These are phyloP conservation scores for Sisymbrium irio DNA, from an alignment of 345 rosid genomes.

Conservation along the genomic window DNA sequence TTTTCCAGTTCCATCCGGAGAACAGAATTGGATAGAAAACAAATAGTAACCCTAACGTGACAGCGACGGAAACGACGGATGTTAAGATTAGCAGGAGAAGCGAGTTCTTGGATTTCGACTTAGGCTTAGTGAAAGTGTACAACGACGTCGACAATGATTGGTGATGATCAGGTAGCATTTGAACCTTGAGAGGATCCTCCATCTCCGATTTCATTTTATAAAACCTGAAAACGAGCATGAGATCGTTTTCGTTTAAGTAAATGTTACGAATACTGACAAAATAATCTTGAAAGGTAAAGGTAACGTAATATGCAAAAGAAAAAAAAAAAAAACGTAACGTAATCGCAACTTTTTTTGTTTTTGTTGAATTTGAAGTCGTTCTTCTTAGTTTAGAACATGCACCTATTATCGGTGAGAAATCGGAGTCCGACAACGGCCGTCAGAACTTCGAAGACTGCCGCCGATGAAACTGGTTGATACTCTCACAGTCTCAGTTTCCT, in stretches of 20 bases:
- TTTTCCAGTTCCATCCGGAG: neutral
- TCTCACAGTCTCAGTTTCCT: too few relatives aligned
- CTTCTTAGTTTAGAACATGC: too few relatives aligned
- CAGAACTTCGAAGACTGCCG: too few relatives aligned
- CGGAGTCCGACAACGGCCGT: too few relatives aligned
- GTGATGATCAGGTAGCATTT: constrained; percentile 38
- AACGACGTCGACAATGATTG: constrained; percentile 25
- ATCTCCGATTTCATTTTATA: constrained; percentile 26
- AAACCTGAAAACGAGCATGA: constrained; percentile 55
- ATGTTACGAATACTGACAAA: too few relatives aligned
- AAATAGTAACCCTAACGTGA: constrained; percentile 27
- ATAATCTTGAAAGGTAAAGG: constrained; percentile 26
- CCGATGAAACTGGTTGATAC: too few relatives aligned
- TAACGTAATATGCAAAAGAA: neutral
- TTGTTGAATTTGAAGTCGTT: too few relatives aligned
- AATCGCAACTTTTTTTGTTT: neutral
- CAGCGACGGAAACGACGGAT: constrained; percentile 8
- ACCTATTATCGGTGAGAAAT: too few relatives aligned
- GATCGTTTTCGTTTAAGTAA: constrained; percentile 44
- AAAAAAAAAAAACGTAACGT: neutral
- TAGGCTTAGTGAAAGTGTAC: constrained; percentile 35
- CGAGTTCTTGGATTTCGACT: constrained; percentile 31
- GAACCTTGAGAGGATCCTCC: constrained; percentile 51
- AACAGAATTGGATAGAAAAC: constrained; percentile 29
- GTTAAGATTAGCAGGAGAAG: constrained; percentile 29